Evolutionary conservation across 208 protist genomes (phyloP).

Genomic region (Leishmania gerbilli): DNA sequence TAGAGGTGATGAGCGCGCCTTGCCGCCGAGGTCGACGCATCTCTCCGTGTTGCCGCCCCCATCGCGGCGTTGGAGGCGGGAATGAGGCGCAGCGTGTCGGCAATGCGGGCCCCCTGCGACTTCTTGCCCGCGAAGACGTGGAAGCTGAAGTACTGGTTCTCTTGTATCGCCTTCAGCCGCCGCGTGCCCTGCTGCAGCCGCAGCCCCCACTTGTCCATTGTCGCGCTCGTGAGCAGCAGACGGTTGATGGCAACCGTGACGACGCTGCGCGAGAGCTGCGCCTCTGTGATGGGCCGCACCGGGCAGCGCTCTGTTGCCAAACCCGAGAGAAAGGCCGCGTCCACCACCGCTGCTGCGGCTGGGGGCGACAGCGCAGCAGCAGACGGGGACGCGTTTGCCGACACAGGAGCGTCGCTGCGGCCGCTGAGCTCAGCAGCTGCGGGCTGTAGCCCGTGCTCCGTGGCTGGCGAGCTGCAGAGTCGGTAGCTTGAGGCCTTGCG

Average conservation of each 20-base stretch:
- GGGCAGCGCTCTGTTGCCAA: conserved; percentile 26
- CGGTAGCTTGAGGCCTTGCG: conserved; percentile 30
- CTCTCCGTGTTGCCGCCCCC: neutral
- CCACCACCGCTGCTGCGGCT: conserved; percentile 4
- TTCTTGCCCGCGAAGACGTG: conserved; percentile 73
- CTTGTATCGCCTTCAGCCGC: conserved; percentile 53
- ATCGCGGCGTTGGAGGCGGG: neutral
- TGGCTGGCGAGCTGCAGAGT: conserved; percentile 12
- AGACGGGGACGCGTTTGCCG: neutral
- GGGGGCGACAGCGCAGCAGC: neutral
- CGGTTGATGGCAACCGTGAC: conserved; percentile 81
- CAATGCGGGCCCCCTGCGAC: conserved; percentile 59
- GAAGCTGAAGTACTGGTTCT: conserved; percentile 65
- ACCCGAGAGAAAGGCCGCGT: conserved; percentile 26
- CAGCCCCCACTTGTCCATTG: conserved; percentile 67
- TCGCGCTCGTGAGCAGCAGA: conserved; percentile 28
- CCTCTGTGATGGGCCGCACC: conserved; percentile 29
- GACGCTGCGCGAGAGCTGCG: conserved; percentile 40
- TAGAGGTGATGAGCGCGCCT: conserved; percentile 35
- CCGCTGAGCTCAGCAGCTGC: neutral
- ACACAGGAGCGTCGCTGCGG: neutral
- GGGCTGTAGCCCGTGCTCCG: neutral
- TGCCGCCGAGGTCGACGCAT: conserved; percentile 13
- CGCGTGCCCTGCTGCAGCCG: conserved; percentile 58
- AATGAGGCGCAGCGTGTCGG: conserved; percentile 48